phyloP scores from a whole-genome alignment of 257 asterid species.

The Mitragyna speciosa region DNA sequence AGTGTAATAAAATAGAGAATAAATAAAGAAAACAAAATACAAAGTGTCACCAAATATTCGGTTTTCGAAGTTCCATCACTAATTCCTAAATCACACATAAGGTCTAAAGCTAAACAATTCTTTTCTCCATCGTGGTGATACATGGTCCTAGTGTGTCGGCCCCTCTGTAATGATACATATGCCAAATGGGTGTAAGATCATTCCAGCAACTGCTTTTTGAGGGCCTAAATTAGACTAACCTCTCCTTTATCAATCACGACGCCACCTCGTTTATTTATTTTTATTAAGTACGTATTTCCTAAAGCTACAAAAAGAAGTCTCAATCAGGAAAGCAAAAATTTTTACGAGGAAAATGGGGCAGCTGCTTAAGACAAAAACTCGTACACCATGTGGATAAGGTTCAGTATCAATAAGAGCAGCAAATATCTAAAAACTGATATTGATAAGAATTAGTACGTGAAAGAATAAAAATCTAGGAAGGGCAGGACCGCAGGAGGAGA shows the following conservation, averaged over 20 bases:
- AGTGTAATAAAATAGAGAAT: too few relatives aligned
- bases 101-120: neutral
- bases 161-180: neutral
- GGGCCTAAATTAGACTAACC: neutral
- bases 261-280: neutral
- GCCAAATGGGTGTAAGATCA: neutral
- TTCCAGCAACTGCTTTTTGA: neutral
- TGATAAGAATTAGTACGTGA: neutral
- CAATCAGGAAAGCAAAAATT: neutral
- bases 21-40: neutral
- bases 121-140: neutral
- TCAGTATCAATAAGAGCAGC: too few relatives aligned
- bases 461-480: neutral
- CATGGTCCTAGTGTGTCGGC: slow-evolving; percentile 11
- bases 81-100: neutral
- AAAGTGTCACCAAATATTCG: neutral
- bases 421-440: too few relatives aligned
- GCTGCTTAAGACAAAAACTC: too few relatives aligned
- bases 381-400: too few relatives aligned
- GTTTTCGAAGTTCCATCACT: neutral
- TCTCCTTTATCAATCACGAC: neutral
- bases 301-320: neutral
- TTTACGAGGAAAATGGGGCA: neutral
- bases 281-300: too few relatives aligned
- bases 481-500: neutral